phyloP scores from a whole-genome alignment of 148 eudicot species.

The Cornus kousa region DNA sequence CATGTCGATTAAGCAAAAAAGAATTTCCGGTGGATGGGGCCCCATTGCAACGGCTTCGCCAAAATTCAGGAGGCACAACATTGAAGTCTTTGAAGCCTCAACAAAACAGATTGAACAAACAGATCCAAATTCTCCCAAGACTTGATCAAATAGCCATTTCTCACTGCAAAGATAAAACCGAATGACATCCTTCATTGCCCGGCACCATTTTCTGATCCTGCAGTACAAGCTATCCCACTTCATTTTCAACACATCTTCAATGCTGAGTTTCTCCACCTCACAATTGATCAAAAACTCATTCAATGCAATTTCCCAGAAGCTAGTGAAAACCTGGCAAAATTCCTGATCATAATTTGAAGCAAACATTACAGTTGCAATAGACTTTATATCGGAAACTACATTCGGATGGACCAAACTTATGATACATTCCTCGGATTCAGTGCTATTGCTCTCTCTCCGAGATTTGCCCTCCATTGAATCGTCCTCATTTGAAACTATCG shows the following conservation, averaged over 20 bases:
- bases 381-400: conserved; percentile 35
- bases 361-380: conserved; percentile 54
- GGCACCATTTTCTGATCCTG: conserved; percentile 62
- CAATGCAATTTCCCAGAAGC: conserved; percentile 46
- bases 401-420: conserved; percentile 55
- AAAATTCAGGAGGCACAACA: conserved; percentile 65
- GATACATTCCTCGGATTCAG: conserved; percentile 22
- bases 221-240: conserved; percentile 48
- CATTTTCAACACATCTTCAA: conserved; percentile 59
- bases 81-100: conserved; percentile 50
- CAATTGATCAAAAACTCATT: conserved; percentile 50
- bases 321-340: conserved; percentile 37
- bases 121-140: conserved; percentile 41
- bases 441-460: conserved; percentile 26
- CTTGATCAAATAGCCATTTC: conserved; percentile 53
- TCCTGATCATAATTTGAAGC: conserved; percentile 48
- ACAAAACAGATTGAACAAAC: conserved; percentile 37
- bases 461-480: conserved; percentile 21
- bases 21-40: conserved; percentile 58
- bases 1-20: conserved; percentile 66
- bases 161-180: conserved; percentile 52
- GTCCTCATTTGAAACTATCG: conserved; percentile 27
- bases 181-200: conserved; percentile 44
- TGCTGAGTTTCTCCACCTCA: conserved; percentile 48
- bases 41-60: conserved; percentile 70